These are phyloP conservation scores for Fusarium sp. DNA, from an alignment of 2,329 filamentous ascomycete species.

Conservation along the genomic window DNA sequence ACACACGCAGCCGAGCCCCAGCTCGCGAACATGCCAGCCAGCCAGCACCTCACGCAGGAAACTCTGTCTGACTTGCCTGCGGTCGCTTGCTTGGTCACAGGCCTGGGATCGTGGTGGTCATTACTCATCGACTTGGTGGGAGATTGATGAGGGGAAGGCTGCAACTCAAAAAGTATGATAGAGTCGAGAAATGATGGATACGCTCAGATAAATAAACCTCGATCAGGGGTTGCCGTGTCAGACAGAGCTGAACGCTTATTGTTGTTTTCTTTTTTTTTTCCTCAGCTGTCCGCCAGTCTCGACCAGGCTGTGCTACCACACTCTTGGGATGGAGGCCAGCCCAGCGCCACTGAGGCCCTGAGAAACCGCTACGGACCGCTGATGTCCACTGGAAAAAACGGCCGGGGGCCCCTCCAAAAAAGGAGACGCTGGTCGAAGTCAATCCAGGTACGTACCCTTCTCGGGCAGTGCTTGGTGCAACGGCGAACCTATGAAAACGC, in stretches of 20 bases:
- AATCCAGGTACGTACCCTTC: conserved; percentile 26
- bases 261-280: background rate
- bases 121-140: background rate
- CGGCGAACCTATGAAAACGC: conserved; percentile 5
- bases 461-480: conserved; percentile 1
- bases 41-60: background rate
- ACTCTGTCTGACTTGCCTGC: background rate
- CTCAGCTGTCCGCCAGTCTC: background rate
- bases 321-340: background rate
- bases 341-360: conserved; percentile 7
- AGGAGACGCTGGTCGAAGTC: conserved; percentile 21
- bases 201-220: conserved; percentile 1
- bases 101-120: background rate
- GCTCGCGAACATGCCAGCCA: background rate
- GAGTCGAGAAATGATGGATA: background rate
- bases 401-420: conserved; percentile 19
- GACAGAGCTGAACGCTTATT: background rate
- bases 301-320: conserved; percentile 3
- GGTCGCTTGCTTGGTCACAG: background rate
- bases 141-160: background rate
- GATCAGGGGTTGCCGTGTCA: background rate
- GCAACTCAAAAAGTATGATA: background rate
- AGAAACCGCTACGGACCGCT: conserved; percentile 6
- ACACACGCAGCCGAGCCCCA: background rate
- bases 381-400: conserved; percentile 16